Evolutionary conservation across 495 filamentous ascomycete genomes (phyloP).

Genomic region (Aspergillus affinis): DNA sequence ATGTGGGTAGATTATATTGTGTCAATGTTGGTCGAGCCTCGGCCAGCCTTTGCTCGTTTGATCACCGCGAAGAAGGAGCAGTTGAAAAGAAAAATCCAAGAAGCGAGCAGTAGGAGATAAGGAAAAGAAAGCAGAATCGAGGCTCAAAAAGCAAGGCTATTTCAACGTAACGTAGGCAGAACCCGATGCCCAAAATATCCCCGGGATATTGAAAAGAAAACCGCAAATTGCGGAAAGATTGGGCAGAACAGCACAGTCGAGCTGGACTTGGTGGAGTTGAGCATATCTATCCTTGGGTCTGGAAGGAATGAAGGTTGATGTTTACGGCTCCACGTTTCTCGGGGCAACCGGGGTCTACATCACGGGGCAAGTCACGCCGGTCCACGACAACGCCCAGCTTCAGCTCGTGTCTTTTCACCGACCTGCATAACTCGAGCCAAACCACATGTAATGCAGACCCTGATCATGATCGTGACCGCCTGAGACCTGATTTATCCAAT

Average conservation of each 20-base stretch:
- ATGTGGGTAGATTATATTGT: conserved; percentile 43
- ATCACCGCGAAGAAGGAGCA: conserved; percentile 21
- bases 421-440: not conserved
- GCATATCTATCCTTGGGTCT: conserved; percentile 21
- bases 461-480: no score
- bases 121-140: not conserved
- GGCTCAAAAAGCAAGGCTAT: conserved; percentile 1
- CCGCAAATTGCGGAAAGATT: conserved; percentile 14
- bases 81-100: conserved; percentile 15
- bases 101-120: conserved; percentile 10
- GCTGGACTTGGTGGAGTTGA: conserved; percentile 31
- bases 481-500: no score
- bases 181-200: not conserved
- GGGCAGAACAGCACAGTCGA: conserved; percentile 21
- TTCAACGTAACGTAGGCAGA: not conserved
- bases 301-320: conserved; percentile 30
- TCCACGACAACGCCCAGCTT: not conserved
- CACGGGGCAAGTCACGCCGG: conserved; percentile 11
- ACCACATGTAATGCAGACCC: not conserved
- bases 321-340: conserved; percentile 47
- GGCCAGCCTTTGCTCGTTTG: conserved; percentile 46
- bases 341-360: conserved; percentile 38
- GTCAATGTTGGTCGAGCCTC: conserved; percentile 30
- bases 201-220: conserved; percentile 12
- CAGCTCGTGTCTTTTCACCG: not conserved